These are phyloP conservation scores for Fonsecaea multimorphosa DNA, from an alignment of 2,329 filamentous ascomycete species.

Conservation along the genomic window DNA sequence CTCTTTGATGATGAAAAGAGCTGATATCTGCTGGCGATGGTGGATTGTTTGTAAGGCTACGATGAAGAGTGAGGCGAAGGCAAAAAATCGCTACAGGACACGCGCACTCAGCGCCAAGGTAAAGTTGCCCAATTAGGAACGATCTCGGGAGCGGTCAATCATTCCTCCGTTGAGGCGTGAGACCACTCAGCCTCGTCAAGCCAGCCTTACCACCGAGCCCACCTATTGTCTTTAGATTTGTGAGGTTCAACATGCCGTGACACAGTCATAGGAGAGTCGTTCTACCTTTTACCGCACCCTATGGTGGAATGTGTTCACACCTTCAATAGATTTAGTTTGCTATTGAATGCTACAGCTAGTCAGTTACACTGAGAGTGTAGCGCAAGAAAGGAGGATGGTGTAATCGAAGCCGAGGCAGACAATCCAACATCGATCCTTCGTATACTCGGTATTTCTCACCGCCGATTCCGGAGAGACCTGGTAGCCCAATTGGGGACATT, in stretches of 20 bases:
- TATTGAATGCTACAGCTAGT: slow-evolving; percentile 13
- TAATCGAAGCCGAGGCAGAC: slow-evolving; percentile 13
- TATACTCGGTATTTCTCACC: slow-evolving; percentile 27
- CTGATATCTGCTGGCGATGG: slow-evolving; percentile 19
- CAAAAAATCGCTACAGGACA: slow-evolving; percentile 25
- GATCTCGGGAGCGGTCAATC: slow-evolving; percentile 18
- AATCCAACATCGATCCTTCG: slow-evolving; percentile 10
- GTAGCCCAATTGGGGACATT: slow-evolving; percentile 26
- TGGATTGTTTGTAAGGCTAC: slow-evolving; percentile 33
- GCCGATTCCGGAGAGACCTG: slow-evolving; percentile 28
- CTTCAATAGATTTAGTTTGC: neutral
- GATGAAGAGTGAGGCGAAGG: slow-evolving; percentile 37
- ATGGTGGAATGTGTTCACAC: neutral
- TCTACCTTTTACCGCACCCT: neutral
- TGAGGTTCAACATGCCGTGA: neutral
- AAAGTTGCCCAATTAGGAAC: neutral
- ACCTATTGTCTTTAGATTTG: neutral
- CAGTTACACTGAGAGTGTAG: slow-evolving; percentile 11
- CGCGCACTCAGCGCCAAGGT: slow-evolving; percentile 16
- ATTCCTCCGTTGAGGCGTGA: slow-evolving; percentile 7
- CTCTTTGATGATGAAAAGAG: slow-evolving; percentile 3
- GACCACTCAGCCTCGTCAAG: neutral
- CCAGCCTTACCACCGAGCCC: neutral
- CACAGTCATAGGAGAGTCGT: no score
- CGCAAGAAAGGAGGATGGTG: slow-evolving; percentile 9